Conservation (phyloP, 208 protist species). For the Trypanosomatidae sp. region DNA sequence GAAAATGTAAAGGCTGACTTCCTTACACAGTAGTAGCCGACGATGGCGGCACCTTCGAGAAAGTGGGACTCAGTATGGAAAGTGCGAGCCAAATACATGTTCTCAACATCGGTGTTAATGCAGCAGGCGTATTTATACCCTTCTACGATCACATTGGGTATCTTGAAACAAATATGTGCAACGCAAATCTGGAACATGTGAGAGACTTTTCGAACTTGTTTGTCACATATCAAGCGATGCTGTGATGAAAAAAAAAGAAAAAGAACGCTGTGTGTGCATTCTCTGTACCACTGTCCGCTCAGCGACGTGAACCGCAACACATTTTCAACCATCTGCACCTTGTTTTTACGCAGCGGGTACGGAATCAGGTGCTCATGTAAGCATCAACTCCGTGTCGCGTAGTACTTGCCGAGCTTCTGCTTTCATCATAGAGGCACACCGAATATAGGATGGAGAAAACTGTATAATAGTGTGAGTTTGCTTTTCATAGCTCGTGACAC, state of each 20-base stretch:
- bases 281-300: neutral
- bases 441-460: slow-evolving; percentile 36
- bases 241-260: slow-evolving; percentile 28
- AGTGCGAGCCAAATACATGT: slow-evolving; percentile 17
- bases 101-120: slow-evolving; percentile 2
- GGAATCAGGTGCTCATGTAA: slow-evolving; percentile 28
- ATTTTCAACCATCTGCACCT: slow-evolving; percentile 17
- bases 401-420: slow-evolving; percentile 41
- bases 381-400: slow-evolving; percentile 16
- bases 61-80: slow-evolving; percentile 23
- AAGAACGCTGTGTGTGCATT: neutral
- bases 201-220: slow-evolving; percentile 28
- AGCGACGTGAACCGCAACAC: neutral
- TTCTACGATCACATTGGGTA: slow-evolving; percentile 38
- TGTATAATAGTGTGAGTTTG: slow-evolving; percentile 15
- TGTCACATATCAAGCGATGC: slow-evolving; percentile 13
- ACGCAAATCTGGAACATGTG: slow-evolving; percentile 27
- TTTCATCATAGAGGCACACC: slow-evolving; percentile 51
- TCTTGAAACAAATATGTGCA: slow-evolving; percentile 26
- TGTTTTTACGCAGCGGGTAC: slow-evolving; percentile 50
- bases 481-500: slow-evolving; percentile 34
- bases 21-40: neutral
- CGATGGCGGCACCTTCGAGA: slow-evolving; percentile 10
- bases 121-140: slow-evolving; percentile 1
- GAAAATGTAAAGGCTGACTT: slow-evolving; percentile 15